These are phyloP conservation scores for Boletus albobrunnescens DNA, from an alignment of 1,284 basidiomycete genomes.

Conservation along the genomic window DNA sequence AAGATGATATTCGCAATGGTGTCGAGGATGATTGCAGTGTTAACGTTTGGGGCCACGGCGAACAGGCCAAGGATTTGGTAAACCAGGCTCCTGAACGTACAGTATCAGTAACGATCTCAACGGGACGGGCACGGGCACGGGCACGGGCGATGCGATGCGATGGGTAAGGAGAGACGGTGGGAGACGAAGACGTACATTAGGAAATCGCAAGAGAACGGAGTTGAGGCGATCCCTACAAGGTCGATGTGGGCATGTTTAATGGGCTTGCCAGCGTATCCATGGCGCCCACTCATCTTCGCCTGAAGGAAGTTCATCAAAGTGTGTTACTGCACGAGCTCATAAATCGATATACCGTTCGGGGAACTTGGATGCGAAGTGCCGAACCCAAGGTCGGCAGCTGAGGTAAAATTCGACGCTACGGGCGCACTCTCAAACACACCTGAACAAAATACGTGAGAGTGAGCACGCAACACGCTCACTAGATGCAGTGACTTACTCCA, in stretches of 20 bases:
- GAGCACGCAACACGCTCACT: not conserved
- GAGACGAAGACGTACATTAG: no score
- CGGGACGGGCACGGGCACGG: no score
- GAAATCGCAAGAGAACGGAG: slow-evolving; percentile 11
- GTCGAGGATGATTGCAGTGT: no score
- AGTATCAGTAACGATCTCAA: no score
- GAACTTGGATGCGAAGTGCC: slow-evolving; percentile 15
- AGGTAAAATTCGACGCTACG: slow-evolving; percentile 26
- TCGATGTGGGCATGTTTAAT: slow-evolving; percentile 1
- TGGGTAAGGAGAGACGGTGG: no score
- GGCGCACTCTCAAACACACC: slow-evolving; percentile 81
- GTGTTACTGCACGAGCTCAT: not conserved
- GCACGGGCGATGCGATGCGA: no score
- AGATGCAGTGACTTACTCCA: slow-evolving; percentile 63
- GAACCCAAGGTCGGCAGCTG: slow-evolving; percentile 22
- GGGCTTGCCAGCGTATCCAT: slow-evolving; percentile 13
- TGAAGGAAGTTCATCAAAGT: not conserved
- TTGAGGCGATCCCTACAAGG: slow-evolving; percentile 21
- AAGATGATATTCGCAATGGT: no score
- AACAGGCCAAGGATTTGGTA: no score
- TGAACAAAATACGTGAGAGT: slow-evolving; percentile 30
- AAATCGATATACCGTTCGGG: slow-evolving; percentile 13
- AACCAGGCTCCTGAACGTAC: no score
- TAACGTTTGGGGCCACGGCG: no score
- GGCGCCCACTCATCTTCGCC: slow-evolving; percentile 21